Evolutionary conservation across 768 basidiomycete genomes (phyloP), one percentile per base, ranked within the genome.

Genomic region (Pleurotus tuoliensis): DNA sequence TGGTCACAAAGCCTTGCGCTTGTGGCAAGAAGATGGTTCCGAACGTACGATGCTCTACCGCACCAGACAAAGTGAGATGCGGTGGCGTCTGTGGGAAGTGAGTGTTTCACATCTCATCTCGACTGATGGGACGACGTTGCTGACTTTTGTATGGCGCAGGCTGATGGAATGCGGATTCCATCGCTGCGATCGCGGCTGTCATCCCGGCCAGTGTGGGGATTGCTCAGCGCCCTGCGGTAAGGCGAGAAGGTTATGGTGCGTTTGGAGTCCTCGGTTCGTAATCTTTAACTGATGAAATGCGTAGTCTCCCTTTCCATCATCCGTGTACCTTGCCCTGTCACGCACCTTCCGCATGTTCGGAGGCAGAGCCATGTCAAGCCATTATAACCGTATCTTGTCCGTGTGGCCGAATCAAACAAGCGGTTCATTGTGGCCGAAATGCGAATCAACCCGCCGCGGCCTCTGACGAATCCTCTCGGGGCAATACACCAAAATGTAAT

Each of bases 111-210:
- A 1, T 25, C 24, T 25, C 12, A 48, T 5, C 41, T 37, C 15
- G 15, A 20, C 9, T 37, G 11, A 20, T 45, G 20, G 58, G 25
- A 37, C 20, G 5, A n/a, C 50, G 22, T 16, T 48, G 16, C 40
- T 48, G 6, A 57, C 39, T 6, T 34, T 24, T 57, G 30, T 9
- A 2, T 34, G 30, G 30, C n/a, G 22, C 55, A 88, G 85, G 59
- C 69, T 88, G 2, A 73, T 98, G 56, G 71, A 71, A 0, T 99
- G 97, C 64, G 97, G 96, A 2, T 93, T 88, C 66, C 97, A 99
- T 67, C 84, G 79, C 12, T 99, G 97, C 67, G 84, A 88, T 57
- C 80, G 85, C 55, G 64, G 79, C 0, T 99, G 97, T 69, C 97
- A 99, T 64, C 74, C 78, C 2, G 92, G 87, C 44, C 82, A 81